These are phyloP conservation scores for Thecaphora thlaspeos DNA, from an alignment of 1,284 basidiomycete species.

Conservation along the genomic window DNA sequence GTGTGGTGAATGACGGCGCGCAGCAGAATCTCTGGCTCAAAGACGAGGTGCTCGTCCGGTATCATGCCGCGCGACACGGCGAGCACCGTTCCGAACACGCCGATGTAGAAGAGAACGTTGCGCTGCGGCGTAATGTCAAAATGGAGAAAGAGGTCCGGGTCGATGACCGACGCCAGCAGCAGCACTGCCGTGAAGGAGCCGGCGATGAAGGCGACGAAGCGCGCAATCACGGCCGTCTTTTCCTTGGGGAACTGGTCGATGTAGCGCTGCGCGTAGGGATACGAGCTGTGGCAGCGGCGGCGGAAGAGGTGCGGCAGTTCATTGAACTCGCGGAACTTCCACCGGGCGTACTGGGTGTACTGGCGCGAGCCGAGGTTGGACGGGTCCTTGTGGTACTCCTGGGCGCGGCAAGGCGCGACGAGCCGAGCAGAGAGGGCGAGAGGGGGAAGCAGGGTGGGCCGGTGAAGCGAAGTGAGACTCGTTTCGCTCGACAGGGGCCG, in stretches of 20 bases:
- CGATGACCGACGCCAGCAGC: slow-evolving; percentile 81
- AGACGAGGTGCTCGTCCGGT: slow-evolving; percentile 83
- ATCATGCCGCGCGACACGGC: slow-evolving; percentile 91
- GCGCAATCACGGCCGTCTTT: slow-evolving; percentile 80
- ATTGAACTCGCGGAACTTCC: slow-evolving; percentile 99
- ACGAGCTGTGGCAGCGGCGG: slow-evolving; percentile 79
- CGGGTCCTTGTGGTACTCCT: slow-evolving; percentile 95
- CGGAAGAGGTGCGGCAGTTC: slow-evolving; percentile 91
- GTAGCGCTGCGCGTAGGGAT: slow-evolving; percentile 86
- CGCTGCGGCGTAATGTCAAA: slow-evolving; percentile 92
- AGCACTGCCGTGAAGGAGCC: slow-evolving; percentile 95
- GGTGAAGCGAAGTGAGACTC: too few relatives aligned
- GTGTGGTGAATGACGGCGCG: slow-evolving; percentile 86
- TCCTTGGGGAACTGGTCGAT: slow-evolving; percentile 97
- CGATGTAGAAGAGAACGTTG: slow-evolving; percentile 88
- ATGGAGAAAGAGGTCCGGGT: slow-evolving; percentile 80
- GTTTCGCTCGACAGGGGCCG: too few relatives aligned
- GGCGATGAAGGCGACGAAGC: slow-evolving; percentile 91
- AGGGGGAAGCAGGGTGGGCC: too few relatives aligned
- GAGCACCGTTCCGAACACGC: slow-evolving; percentile 80
- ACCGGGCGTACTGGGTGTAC: slow-evolving; percentile 91
- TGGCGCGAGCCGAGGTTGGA: slow-evolving; percentile 86
- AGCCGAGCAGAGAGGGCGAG: too few relatives aligned
- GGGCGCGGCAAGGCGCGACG: too few relatives aligned
- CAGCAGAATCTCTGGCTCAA: slow-evolving; percentile 90